These are phyloP conservation scores for Eucalyptus camaldulensis DNA, from an alignment of 345 rosid species.

Conservation along the genomic window DNA sequence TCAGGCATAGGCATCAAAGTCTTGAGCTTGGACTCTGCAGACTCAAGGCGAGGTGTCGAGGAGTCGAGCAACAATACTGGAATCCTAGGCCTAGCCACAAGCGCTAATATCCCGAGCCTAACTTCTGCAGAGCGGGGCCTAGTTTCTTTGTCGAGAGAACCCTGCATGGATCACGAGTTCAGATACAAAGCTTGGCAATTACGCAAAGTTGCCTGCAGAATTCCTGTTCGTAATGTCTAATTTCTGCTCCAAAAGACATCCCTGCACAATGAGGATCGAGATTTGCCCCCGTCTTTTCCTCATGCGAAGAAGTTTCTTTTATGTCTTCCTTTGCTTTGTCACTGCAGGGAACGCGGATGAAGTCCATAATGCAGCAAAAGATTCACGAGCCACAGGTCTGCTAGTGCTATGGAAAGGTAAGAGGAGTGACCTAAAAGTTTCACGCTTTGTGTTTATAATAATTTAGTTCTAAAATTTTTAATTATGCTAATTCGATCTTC, in stretches of 20 bases:
- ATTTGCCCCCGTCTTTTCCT: background rate
- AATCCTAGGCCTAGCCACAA: no score
- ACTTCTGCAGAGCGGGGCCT: accelerated
- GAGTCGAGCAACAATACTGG: no score
- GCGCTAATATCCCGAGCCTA: no score
- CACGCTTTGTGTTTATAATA: accelerated
- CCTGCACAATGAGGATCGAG: background rate
- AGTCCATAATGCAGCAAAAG: background rate
- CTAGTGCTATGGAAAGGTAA: background rate
- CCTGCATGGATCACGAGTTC: background rate
- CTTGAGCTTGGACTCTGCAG: no score
- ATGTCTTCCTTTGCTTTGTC: background rate
- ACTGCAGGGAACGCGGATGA: background rate
- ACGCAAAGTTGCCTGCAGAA: background rate
- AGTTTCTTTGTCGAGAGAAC: background rate
- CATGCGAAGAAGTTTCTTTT: background rate
- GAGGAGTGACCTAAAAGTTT: background rate
- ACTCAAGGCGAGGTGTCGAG: no score
- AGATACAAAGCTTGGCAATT: background rate
- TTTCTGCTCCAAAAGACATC: background rate
- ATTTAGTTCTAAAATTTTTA: no score
- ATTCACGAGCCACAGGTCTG: background rate
- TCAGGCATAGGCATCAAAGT: no score
- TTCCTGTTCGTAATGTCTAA: background rate
- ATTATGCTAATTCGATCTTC: no score